Conservation (phyloP, 2,329 filamentous ascomycete species). For the Diaporthe eres region DNA sequence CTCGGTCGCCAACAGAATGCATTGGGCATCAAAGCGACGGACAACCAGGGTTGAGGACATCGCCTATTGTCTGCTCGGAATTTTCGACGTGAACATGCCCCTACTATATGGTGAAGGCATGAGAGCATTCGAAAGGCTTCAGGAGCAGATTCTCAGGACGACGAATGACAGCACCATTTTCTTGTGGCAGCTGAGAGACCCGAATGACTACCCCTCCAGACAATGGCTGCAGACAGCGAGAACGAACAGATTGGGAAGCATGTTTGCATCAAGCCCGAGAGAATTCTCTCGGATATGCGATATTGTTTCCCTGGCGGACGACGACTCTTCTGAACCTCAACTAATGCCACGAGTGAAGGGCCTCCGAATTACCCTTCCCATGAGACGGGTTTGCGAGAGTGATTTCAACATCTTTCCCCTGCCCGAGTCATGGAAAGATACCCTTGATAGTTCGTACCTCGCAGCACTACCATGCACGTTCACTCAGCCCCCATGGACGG, state of each 20-base stretch:
- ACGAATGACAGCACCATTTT: conserved; percentile 45
- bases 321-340: background rate
- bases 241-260: background rate
- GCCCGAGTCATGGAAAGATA: background rate
- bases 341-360: background rate
- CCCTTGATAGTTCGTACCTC: background rate
- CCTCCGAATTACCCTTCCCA: background rate
- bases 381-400: background rate
- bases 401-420: background rate
- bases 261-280: background rate
- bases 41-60: conserved; percentile 12
- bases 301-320: background rate
- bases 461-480: background rate
- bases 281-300: background rate
- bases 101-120: conserved; percentile 25
- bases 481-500: background rate
- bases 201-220: too few relatives aligned
- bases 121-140: conserved; percentile 1
- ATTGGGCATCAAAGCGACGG: background rate
- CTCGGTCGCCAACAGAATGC: background rate
- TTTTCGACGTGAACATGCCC: conserved; percentile 20
- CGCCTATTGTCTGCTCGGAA: conserved; percentile 7
- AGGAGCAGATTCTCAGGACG: conserved; percentile 41
- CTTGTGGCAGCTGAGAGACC: background rate
- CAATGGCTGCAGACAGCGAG: background rate